Conservation (phyloP, 805 yeast genomes). For the Wickerhamomyces xylosicus region DNA sequence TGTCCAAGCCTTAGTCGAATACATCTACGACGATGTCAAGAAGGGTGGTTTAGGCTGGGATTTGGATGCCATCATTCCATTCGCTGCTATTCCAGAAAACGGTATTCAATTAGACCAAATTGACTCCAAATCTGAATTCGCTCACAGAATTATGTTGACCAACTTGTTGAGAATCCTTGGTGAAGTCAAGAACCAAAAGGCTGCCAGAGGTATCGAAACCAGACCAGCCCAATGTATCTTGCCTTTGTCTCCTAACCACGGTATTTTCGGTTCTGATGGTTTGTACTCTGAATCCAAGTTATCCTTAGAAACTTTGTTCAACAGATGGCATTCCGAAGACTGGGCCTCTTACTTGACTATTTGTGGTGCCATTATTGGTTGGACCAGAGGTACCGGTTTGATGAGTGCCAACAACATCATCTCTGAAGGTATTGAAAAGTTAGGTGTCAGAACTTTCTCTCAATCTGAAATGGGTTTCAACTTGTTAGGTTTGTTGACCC, state of each 20-base stretch:
- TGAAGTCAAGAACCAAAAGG: slow-evolving; percentile 76
- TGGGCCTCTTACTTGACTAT: slow-evolving; percentile 92
- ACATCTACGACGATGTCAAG: slow-evolving; percentile 74
- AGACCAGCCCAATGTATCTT: slow-evolving; percentile 97
- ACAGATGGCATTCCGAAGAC: slow-evolving; percentile 97
- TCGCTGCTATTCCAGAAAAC: slow-evolving; percentile 98
- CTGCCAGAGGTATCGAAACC: slow-evolving; percentile 67
- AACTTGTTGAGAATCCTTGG: slow-evolving; percentile 90
- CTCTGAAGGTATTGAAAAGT: slow-evolving; percentile 93
- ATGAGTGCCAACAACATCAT: slow-evolving; percentile 96
- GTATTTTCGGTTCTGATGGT: slow-evolving; percentile 98
- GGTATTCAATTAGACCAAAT: slow-evolving; percentile 91
- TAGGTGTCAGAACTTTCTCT: slow-evolving; percentile 96
- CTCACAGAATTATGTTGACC: slow-evolving; percentile 97
- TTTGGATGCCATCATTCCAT: slow-evolving; percentile 90
- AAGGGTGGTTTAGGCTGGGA: slow-evolving; percentile 97
- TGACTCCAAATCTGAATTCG: slow-evolving; percentile 93
- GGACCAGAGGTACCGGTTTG: slow-evolving; percentile 99
- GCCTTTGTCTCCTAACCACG: slow-evolving; percentile 98
- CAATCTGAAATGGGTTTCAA: slow-evolving; percentile 99
- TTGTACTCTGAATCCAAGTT: slow-evolving; percentile 95
- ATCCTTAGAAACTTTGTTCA: slow-evolving; percentile 90
- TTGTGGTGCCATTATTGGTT: slow-evolving; percentile 98
- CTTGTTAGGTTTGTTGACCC: slow-evolving; percentile 86
- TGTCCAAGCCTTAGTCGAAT: slow-evolving; percentile 74